A percentile compares a stretch with the other conserved stretches of the same genome.
Evolutionary conservation across 2,329 filamentous ascomycete genomes (phyloP).

Genomic region (Graphilbum fragrans): DNA sequence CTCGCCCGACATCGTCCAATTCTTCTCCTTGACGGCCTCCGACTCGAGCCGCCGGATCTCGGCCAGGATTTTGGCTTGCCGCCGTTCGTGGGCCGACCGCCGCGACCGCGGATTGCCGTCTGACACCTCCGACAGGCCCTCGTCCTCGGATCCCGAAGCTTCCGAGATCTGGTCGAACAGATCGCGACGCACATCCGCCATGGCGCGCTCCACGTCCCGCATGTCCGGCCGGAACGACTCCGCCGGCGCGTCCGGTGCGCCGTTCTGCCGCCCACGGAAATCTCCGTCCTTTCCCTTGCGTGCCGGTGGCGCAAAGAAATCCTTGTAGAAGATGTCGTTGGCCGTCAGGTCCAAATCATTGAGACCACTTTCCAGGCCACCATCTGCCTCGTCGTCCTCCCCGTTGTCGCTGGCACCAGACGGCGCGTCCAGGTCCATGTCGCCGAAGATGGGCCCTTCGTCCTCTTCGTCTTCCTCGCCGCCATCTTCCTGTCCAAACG

Average conservation of each 20-base stretch:
- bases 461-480: constrained; percentile 37
- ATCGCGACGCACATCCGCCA: constrained; percentile 72
- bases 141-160: constrained; percentile 39
- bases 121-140: constrained; percentile 49
- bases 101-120: constrained; percentile 58
- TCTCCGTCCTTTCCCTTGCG: constrained; percentile 51
- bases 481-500: constrained; percentile 16
- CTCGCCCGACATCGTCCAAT: constrained; percentile 86
- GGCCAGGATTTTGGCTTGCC: constrained; percentile 73
- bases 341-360: constrained; percentile 49
- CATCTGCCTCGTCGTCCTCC: constrained; percentile 42
- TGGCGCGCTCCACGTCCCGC: constrained; percentile 66
- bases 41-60: constrained; percentile 89
- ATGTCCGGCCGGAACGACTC: constrained; percentile 33
- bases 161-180: constrained; percentile 73
- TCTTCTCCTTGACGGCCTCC: constrained; percentile 75
- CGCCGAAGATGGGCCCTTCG: constrained; percentile 70
- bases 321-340: constrained; percentile 79
- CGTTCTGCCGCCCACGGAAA: constrained; percentile 22
- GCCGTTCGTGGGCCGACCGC: constrained; percentile 73
- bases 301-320: constrained; percentile 83
- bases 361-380: constrained; percentile 24
- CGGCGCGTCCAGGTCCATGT: constrained; percentile 61
- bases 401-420: constrained; percentile 59
- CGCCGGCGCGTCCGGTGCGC: constrained; percentile 43